Percentiles rank a stretch among this genome's conserved stretches.
Evolutionary conservation across 2,329 filamentous ascomycete species (phyloP).

Genomic region (Curvularia eragrostidis): DNA sequence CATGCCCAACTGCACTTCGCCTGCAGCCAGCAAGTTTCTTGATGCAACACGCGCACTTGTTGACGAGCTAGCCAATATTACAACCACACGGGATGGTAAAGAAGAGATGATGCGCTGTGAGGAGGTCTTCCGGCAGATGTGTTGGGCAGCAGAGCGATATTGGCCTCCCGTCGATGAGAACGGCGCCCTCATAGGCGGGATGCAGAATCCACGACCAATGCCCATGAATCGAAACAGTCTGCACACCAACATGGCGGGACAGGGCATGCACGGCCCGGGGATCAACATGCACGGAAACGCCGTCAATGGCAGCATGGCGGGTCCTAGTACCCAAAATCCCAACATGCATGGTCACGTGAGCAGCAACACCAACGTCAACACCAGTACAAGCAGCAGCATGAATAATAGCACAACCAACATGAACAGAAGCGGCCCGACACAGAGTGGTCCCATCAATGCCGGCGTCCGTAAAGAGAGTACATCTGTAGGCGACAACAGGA

Average conservation of each 20-base stretch:
- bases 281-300: conserved; percentile 16
- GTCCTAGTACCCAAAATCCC: background rate
- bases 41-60: conserved; percentile 57
- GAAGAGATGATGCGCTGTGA: conserved; percentile 58
- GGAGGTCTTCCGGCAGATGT: conserved; percentile 56
- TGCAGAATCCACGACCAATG: conserved; percentile 15
- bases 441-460: conserved; percentile 10
- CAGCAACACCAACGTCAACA: conserved; percentile 5
- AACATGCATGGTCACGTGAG: conserved; percentile 17
- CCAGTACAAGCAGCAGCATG: background rate
- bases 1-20: conserved; percentile 60
- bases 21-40: conserved; percentile 58
- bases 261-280: conserved; percentile 14
- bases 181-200: conserved; percentile 44
- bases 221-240: conserved; percentile 18
- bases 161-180: conserved; percentile 60
- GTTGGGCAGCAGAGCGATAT: conserved; percentile 57
- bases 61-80: conserved; percentile 58
- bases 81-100: conserved; percentile 55
- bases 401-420: background rate
- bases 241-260: conserved; percentile 18
- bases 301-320: conserved; percentile 17
- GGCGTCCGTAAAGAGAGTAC: conserved; percentile 27
- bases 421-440: conserved; percentile 23
- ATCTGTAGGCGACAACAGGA: conserved; percentile 30